These are phyloP conservation scores for Bocquillonia castaneifolia DNA, from an alignment of 441 rosid genomes.

Conservation along the genomic window DNA sequence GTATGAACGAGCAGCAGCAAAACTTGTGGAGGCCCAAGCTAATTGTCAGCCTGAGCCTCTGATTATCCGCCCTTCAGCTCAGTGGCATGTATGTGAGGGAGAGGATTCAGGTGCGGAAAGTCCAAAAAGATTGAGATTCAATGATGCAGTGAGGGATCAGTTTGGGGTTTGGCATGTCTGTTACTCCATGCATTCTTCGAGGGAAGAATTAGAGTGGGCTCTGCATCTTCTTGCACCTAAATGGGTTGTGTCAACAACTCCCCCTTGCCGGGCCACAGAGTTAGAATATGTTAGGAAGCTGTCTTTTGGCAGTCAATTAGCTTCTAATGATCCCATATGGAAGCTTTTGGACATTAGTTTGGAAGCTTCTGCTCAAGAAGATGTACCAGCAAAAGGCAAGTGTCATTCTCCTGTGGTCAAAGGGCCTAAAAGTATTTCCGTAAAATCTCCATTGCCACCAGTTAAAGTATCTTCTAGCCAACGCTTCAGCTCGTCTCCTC, in stretches of 20 bases:
- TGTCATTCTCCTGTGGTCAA: conserved; percentile 29
- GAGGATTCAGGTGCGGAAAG: conserved; percentile 32
- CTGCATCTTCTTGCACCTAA: conserved; percentile 62
- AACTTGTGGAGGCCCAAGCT: conserved; percentile 56
- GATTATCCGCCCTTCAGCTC: conserved; percentile 75
- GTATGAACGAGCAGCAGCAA: conserved; percentile 57
- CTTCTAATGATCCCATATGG: conserved; percentile 61
- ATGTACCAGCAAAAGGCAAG: conserved; percentile 21
- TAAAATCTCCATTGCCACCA: conserved; percentile 24
- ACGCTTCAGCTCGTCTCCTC: conserved; percentile 37
- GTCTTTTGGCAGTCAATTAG: conserved; percentile 41
- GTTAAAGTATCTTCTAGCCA: conserved; percentile 21
- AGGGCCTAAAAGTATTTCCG: conserved; percentile 23
- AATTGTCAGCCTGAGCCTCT: conserved; percentile 60
- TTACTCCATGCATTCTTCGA: conserved; percentile 81
- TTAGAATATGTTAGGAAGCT: conserved; percentile 57
- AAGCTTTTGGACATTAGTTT: conserved; percentile 56
- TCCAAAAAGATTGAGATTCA: conserved; percentile 41
- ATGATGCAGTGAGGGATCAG: conserved; percentile 67
- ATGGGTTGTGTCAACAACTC: conserved; percentile 78
- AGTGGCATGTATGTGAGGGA: conserved; percentile 74
- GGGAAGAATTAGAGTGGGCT: conserved; percentile 72
- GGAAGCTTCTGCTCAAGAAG: conserved; percentile 31
- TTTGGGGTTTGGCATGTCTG: conserved; percentile 86
- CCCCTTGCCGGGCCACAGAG: conserved; percentile 71